Conservation (phyloP, 1,139 yeast genomes). For the Casaregolazyma lundiana region DNA sequence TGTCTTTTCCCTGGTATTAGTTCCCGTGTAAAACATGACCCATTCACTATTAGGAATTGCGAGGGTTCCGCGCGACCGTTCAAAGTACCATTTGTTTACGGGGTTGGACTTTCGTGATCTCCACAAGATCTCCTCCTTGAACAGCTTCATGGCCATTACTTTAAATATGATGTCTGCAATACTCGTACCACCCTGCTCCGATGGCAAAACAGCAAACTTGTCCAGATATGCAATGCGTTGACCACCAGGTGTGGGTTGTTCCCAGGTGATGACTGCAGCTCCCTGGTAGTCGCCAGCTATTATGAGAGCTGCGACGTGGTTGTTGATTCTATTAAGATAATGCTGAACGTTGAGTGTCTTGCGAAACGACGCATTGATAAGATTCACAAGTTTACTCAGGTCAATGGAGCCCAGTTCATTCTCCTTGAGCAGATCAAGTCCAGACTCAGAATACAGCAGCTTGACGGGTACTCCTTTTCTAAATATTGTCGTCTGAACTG, state of each 20-base stretch:
- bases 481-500: conserved; percentile 69
- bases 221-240: conserved; percentile 62
- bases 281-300: conserved; percentile 95
- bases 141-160: conserved; percentile 58
- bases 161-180: conserved; percentile 91
- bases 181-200: conserved; percentile 86
- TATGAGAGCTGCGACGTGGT: conserved; percentile 66
- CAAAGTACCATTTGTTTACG: conserved; percentile 96
- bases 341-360: conserved; percentile 57
- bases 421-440: conserved; percentile 42
- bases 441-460: conserved; percentile 40
- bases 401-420: conserved; percentile 50
- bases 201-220: conserved; percentile 82
- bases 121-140: conserved; percentile 79
- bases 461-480: conserved; percentile 71
- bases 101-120: conserved; percentile 81
- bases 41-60: conserved; percentile 52
- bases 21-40: conserved; percentile 69
- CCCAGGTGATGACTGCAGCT: conserved; percentile 87
- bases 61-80: conserved; percentile 72
- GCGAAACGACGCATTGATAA: conserved; percentile 79
- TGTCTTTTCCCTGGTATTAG: conserved; percentile 33
- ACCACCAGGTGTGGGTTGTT: conserved; percentile 31
- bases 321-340: conserved; percentile 61
- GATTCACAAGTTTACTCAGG: conserved; percentile 47